These are phyloP conservation scores for Ilex aquifolium DNA, from an alignment of 257 asterid species.

Conservation along the genomic window DNA sequence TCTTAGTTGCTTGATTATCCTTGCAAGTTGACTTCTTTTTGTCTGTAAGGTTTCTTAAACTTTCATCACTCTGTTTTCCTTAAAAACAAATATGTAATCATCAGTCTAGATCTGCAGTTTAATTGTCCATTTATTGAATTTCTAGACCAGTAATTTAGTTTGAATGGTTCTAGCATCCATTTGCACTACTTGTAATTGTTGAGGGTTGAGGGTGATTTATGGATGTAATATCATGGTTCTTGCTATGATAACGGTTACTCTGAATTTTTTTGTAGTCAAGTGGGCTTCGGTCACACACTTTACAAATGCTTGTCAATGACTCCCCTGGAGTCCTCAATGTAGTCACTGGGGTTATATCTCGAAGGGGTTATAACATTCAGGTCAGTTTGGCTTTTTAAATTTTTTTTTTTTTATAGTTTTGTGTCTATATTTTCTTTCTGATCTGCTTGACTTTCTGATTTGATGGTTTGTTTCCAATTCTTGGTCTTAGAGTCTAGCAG, in stretches of 20 bases:
- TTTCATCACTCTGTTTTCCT: too few species aligned
- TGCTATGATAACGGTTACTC: slow-evolving; percentile 3
- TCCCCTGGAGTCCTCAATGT: slow-evolving; percentile 78
- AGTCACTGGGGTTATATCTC: slow-evolving; percentile 79
- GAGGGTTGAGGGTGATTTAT: too few species aligned
- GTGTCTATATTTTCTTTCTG: background rate
- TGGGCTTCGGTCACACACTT: slow-evolving; percentile 76
- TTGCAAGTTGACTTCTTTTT: too few species aligned
- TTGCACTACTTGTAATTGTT: too few species aligned
- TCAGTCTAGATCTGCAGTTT: too few species aligned
- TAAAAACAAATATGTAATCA: too few species aligned
- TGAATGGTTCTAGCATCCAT: background rate
- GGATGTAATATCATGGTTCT: slow-evolving; percentile 6
- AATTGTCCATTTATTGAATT: background rate
- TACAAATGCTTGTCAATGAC: slow-evolving; percentile 67
- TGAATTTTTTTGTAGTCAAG: slow-evolving; percentile 50
- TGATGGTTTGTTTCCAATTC: slow-evolving; percentile 11
- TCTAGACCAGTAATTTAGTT: slow-evolving; percentile 7
- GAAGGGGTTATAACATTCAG: slow-evolving; percentile 83
- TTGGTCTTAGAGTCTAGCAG: slow-evolving; percentile 79
- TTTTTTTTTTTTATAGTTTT: slow-evolving; percentile 8
- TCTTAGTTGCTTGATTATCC: background rate
- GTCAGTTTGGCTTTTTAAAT: slow-evolving; percentile 30
- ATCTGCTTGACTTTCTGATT: background rate
- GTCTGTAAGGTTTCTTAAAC: too few species aligned